Percentiles rank a stretch among this genome's conserved stretches.
Conservation (phyloP, 106 monocot species). For the Alisma plantagoaquatica region DNA sequence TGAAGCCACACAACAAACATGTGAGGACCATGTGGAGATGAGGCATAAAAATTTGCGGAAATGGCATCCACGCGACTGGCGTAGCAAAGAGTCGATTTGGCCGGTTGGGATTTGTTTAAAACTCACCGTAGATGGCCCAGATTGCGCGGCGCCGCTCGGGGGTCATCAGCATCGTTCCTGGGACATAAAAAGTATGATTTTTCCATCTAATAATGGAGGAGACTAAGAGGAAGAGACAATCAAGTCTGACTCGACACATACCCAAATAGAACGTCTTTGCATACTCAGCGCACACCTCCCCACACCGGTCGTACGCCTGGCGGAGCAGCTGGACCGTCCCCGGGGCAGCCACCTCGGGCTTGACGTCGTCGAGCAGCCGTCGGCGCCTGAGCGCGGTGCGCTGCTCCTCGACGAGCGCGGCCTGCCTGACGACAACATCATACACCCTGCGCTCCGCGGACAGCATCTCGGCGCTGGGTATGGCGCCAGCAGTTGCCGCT, state of each 20-base stretch:
- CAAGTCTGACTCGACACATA: too few relatives aligned
- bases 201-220: conserved; percentile 2
- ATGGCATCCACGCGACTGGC: neutral
- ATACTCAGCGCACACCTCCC: conserved; percentile 94
- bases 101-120: too few relatives aligned
- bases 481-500: too few relatives aligned
- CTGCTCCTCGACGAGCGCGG: too few relatives aligned
- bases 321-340: conserved; percentile 1
- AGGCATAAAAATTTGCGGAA: neutral
- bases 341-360: conserved; percentile 3
- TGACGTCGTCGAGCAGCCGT: too few relatives aligned
- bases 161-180: conserved; percentile 77
- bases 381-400: too few relatives aligned
- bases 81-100: neutral
- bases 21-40: neutral
- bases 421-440: too few relatives aligned
- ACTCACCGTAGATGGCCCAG: conserved; percentile 89
- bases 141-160: conserved; percentile 72
- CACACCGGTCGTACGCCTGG: conserved; percentile 52
- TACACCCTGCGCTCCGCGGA: too few relatives aligned
- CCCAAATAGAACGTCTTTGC: conserved; percentile 99
- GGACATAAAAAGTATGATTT: neutral
- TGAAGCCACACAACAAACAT: neutral
- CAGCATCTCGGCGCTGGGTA: too few relatives aligned
- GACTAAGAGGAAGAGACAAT: too few relatives aligned